Conservation (phyloP, 2,329 filamentous ascomycete species). For the Corinectria fuckeliana region DNA sequence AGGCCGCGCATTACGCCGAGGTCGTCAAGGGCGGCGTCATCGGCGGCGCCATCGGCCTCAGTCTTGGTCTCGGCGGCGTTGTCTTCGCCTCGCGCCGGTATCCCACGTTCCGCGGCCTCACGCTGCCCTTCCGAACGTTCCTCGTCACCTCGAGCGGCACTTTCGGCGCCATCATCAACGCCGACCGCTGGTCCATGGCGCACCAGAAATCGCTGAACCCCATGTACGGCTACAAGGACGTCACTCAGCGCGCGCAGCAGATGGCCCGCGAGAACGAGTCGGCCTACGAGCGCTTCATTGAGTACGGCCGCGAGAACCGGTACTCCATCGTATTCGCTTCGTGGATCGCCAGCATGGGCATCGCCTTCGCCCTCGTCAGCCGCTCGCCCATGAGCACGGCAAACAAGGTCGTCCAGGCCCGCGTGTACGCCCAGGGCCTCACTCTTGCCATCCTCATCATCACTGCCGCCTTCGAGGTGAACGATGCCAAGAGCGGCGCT, state of each 20-base stretch:
- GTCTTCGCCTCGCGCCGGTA: constrained; percentile 73
- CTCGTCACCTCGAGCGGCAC: constrained; percentile 82
- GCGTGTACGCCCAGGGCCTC: constrained; percentile 91
- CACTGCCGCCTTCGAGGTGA: constrained; percentile 80
- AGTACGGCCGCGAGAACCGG: constrained; percentile 80
- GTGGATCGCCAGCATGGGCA: constrained; percentile 82
- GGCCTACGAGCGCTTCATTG: constrained; percentile 64
- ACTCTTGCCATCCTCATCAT: constrained; percentile 85
- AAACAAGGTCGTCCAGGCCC: constrained; percentile 93
- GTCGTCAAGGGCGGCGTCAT: constrained; percentile 81
- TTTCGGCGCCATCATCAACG: constrained; percentile 86
- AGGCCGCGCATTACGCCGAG: constrained; percentile 79
- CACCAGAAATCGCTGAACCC: constrained; percentile 77
- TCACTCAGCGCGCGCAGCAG: constrained; percentile 61
- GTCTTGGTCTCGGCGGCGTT: constrained; percentile 71
- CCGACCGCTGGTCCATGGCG: constrained; percentile 70
- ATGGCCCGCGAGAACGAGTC: constrained; percentile 64
- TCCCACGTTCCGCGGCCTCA: constrained; percentile 79
- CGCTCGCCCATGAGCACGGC: constrained; percentile 74
- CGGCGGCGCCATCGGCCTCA: constrained; percentile 74
- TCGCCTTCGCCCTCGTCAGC: constrained; percentile 77
- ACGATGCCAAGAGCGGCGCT: constrained; percentile 76
- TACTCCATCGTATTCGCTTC: constrained; percentile 84
- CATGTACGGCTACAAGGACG: constrained; percentile 69
- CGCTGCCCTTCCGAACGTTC: constrained; percentile 89